A percentile compares a stretch with the other conserved stretches of the same genome.
Conservation (phyloP, 2,329 filamentous ascomycete species). For the Botrytis deweyae region DNA sequence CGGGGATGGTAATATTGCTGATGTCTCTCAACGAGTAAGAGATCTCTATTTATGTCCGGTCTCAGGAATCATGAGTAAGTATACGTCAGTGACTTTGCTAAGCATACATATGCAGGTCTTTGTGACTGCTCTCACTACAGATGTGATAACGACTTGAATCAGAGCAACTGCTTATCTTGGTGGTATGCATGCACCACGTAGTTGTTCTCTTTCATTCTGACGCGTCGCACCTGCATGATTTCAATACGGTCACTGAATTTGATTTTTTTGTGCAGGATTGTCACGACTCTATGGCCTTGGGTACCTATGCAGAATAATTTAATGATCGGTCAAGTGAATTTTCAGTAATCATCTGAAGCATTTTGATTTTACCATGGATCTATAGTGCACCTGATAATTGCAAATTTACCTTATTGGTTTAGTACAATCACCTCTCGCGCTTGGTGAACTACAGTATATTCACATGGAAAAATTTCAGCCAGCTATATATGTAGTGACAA, state of each 20-base stretch:
- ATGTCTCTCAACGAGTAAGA: not conserved
- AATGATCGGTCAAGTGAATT: not conserved
- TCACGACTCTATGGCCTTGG: not conserved
- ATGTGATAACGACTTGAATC: not conserved
- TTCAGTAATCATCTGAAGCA: not conserved
- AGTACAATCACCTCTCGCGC: not conserved
- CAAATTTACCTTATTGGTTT: not conserved
- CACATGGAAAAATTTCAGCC: no score
- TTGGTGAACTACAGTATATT: not conserved
- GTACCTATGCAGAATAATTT: not conserved
- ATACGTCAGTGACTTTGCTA: not conserved
- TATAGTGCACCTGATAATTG: not conserved
- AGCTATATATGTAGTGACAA: not conserved
- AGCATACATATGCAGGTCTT: not conserved
- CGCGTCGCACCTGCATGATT: not conserved
- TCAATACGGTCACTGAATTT: not conserved
- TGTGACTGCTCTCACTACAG: not conserved
- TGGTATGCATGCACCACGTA: not conserved
- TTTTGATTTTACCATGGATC: not conserved
- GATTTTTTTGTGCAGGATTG: not conserved
- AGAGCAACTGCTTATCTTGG: not conserved
- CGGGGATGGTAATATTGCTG: not conserved
- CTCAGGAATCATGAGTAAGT: not conserved
- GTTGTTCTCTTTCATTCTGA: not conserved
- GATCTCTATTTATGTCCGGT: not conserved